Base-by-base conservation (phyloP, 352 stramenopile genomes). In the Pythium insidiosum region DNA sequence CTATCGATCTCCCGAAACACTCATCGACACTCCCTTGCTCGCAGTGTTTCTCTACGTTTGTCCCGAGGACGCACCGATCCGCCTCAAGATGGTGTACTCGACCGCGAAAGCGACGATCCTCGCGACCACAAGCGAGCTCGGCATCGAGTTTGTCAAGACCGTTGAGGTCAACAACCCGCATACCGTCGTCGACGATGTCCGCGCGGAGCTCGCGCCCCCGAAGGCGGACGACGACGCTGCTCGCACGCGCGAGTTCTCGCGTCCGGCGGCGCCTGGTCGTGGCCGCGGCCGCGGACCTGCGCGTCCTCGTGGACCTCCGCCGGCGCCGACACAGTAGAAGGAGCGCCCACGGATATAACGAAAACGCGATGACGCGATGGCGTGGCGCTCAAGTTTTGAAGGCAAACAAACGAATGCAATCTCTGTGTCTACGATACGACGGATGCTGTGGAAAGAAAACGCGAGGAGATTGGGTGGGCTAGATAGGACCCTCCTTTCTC, bases 61-160 rank as follows among this genome's bases (percentile, higher is more conserved):
- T 35, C 86, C 86, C 0, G 86, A 96, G 51, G 79, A 92, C 16
- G 69, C 81, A 0, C 69, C 83, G 6, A 73, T 96, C 39, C 73
- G 84, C 12, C 56, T 86, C 36, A 96, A 95, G 65, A 96, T 96
- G 85, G 83, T 88, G 12, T 94, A 95, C 55, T 95, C 85, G 37
- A 93, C 85, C 5, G 84, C 74, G 45, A 95, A 95, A 44, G 84
- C 84, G 16, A 91, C 78, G 12, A 68, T 95, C 19, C 63, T 94
- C 20, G 71, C 72, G n/a, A 76, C 66, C 2, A 76, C 77, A 16
- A 49, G 68, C 21, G 63, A 76, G 39, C 59, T 87, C 15, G 66
- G 71, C 10, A 71, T 92, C 23, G 61, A 67, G 26, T 88, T 92
- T 30, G 75, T 84, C 55, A 76, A 88, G 41, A 80, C 65, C 50